phyloP scores from a whole-genome alignment of 352 stramenopile species.

The Phytophthora aleatoria region DNA sequence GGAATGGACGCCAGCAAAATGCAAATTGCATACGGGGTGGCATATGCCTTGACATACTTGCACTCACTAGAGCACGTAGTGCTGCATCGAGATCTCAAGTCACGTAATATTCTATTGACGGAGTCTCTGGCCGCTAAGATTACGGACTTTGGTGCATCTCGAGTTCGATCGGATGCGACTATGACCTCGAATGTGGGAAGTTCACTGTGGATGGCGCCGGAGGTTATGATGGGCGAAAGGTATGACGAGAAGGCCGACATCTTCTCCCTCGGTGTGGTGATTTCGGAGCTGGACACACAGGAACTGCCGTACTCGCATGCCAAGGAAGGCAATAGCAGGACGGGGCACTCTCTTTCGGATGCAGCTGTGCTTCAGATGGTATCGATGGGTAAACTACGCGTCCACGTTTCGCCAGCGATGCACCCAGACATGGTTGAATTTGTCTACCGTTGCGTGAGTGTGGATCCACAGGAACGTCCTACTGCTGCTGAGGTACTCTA shows the following conservation, averaged over 20 bases:
- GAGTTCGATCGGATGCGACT: conserved; percentile 26
- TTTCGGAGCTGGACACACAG: conserved; percentile 43
- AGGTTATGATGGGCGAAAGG: conserved; percentile 37
- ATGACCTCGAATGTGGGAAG: conserved; percentile 42
- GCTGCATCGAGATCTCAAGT: conserved; percentile 69
- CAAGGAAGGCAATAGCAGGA: conserved; percentile 14
- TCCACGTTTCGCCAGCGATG: conserved; percentile 34
- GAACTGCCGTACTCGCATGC: conserved; percentile 33
- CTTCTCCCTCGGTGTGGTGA: conserved; percentile 44
- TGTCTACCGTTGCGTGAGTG: conserved; percentile 29
- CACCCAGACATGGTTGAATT: conserved; percentile 12
- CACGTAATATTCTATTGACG: conserved; percentile 64
- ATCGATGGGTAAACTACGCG: conserved; percentile 33
- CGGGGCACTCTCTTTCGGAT: conserved; percentile 24
- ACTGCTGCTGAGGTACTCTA: conserved; percentile 39
- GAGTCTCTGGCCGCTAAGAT: conserved; percentile 45
- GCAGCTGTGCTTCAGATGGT: conserved; percentile 46
- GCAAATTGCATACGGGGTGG: conserved; percentile 41
- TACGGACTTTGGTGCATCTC: conserved; percentile 56
- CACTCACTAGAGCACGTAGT: conserved; percentile 35
- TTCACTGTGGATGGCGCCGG: conserved; percentile 46
- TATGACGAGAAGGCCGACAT: conserved; percentile 46
- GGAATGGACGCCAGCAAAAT: conserved; percentile 39
- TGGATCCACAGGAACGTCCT: conserved; percentile 23
- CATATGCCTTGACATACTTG: conserved; percentile 41